Evolutionary conservation across 148 eudicot genomes (phyloP), one percentile per base, ranked within the genome.

Genomic region (Gaultheria prostrata): DNA sequence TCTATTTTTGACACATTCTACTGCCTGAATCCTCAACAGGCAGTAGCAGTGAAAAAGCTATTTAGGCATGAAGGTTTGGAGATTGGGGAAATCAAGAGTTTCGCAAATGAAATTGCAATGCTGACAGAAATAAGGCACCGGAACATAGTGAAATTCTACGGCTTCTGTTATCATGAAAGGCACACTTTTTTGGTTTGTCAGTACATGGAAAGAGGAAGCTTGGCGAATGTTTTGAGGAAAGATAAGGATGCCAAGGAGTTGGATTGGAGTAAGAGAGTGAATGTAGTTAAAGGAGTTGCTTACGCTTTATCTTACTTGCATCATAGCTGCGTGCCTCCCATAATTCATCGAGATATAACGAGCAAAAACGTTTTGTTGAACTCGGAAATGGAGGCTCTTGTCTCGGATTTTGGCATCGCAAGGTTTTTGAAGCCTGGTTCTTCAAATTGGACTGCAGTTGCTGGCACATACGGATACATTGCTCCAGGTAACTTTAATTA

Each of bases 401-500:
- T 78, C 28, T 54, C 81, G 48, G 81, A 78, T 78, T 78, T 78
- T 20, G 81, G 81, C 6, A 78, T 67, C 3, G 13, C 81, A 6
- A 78, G 81, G 48, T 78, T 78, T 35, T 18, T 78, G 14, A 78
- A 78, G 69, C 81, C 45, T 14, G 17, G 18, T 33, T 33, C 35
- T 33, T 33, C 35, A 33, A 33, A 33, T 33, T 33, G 35, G 35
- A 33, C 35, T 3, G 9, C 46, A 0, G 81, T 78, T 20, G 81
- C 48, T 8, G 81, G 81, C 11, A 78, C 81, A 2, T 78, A 78
- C 18, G 81, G 81, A 33, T 78, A 78, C 49, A 78, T 54, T 1
- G 81, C 81, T 17, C 81, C 81, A 78, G 81, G 81, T 78, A 78
- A 54, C 1, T 30, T 78, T 59, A n/a, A 48, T n/a, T n/a, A n/a